Conservation (phyloP, 2,329 filamentous ascomycete genomes). For the Pseudogymnoascus destructans region DNA sequence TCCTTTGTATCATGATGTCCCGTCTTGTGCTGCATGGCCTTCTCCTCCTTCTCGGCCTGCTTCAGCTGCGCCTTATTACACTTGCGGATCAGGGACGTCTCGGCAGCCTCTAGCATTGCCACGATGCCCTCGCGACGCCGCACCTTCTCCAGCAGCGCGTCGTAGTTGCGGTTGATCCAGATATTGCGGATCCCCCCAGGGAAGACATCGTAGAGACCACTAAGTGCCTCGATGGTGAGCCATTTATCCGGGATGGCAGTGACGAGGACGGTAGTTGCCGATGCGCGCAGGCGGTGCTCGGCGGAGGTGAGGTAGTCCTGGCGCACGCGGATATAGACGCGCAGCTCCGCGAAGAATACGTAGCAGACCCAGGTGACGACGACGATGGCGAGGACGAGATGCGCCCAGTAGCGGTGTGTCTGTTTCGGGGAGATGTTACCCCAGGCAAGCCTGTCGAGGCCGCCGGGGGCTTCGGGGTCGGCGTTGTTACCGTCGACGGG, state of each 20-base stretch:
- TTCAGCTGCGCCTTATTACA: slow-evolving; percentile 73
- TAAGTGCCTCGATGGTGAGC: slow-evolving; percentile 70
- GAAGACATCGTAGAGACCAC: slow-evolving; percentile 85
- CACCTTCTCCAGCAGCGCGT: slow-evolving; percentile 73
- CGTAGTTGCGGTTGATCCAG: slow-evolving; percentile 88
- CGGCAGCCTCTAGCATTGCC: slow-evolving; percentile 58
- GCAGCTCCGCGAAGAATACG: slow-evolving; percentile 75
- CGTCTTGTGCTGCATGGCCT: slow-evolving; percentile 5
- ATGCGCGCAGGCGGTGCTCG: slow-evolving; percentile 83
- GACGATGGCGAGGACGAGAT: slow-evolving; percentile 64
- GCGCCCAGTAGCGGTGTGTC: slow-evolving; percentile 65
- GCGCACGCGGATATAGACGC: slow-evolving; percentile 80
- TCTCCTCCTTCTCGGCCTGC: slow-evolving; percentile 26
- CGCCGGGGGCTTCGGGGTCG: slow-evolving; percentile 33
- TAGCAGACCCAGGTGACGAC: slow-evolving; percentile 76
- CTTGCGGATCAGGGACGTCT: slow-evolving; percentile 69
- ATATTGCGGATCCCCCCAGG: slow-evolving; percentile 90
- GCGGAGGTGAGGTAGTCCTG: slow-evolving; percentile 92
- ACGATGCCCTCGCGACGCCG: slow-evolving; percentile 61
- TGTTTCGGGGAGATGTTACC: slow-evolving; percentile 62
- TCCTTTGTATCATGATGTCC: slow-evolving; percentile 15
- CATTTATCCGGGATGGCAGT: slow-evolving; percentile 83
- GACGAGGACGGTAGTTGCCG: slow-evolving; percentile 88
- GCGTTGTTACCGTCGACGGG: slow-evolving; percentile 14
- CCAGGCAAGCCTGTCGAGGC: slow-evolving; percentile 75